These are phyloP conservation scores for Hypoxylon cercidicola DNA, from an alignment of 495 filamentous ascomycete species.

Conservation along the genomic window DNA sequence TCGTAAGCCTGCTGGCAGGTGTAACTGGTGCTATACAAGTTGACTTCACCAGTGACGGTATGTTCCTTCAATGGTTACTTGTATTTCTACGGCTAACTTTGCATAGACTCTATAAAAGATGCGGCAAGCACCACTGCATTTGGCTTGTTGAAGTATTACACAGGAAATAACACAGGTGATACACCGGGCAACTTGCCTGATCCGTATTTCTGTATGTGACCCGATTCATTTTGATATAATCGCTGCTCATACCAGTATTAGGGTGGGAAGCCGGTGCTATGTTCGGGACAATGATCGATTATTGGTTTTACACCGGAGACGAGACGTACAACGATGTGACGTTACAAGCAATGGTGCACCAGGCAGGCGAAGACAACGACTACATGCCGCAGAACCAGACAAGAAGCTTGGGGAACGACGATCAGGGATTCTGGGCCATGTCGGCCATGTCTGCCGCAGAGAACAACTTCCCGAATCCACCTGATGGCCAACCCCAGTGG, in stretches of 20 bases:
- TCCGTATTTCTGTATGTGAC: slow-evolving; percentile 73
- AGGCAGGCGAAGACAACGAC: slow-evolving; percentile 71
- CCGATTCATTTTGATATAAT: not conserved
- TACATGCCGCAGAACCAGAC: slow-evolving; percentile 88
- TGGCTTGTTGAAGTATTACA: slow-evolving; percentile 68
- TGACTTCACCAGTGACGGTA: slow-evolving; percentile 33
- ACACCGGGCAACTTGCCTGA: slow-evolving; percentile 76
- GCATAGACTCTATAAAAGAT: slow-evolving; percentile 53
- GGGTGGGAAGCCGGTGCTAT: slow-evolving; percentile 83
- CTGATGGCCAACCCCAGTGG: slow-evolving; percentile 74
- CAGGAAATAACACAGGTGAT: slow-evolving; percentile 75
- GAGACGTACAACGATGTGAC: slow-evolving; percentile 75
- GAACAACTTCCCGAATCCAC: slow-evolving; percentile 75
- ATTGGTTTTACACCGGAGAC: slow-evolving; percentile 86
- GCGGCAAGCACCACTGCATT: slow-evolving; percentile 58
- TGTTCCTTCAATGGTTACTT: not conserved
- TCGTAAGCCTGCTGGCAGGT: slow-evolving; percentile 43
- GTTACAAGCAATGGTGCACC: slow-evolving; percentile 73
- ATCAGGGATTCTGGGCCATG: slow-evolving; percentile 89
- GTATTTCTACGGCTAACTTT: slow-evolving; percentile 4
- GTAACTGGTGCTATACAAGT: slow-evolving; percentile 33
- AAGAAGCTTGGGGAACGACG: slow-evolving; percentile 80
- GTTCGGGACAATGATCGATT: slow-evolving; percentile 81
- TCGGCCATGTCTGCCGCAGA: slow-evolving; percentile 85
- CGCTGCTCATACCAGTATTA: slow-evolving; percentile 32